phyloP scores from a whole-genome alignment of 2,329 filamentous ascomycete genomes.

The Bipolaris bicolor region DNA sequence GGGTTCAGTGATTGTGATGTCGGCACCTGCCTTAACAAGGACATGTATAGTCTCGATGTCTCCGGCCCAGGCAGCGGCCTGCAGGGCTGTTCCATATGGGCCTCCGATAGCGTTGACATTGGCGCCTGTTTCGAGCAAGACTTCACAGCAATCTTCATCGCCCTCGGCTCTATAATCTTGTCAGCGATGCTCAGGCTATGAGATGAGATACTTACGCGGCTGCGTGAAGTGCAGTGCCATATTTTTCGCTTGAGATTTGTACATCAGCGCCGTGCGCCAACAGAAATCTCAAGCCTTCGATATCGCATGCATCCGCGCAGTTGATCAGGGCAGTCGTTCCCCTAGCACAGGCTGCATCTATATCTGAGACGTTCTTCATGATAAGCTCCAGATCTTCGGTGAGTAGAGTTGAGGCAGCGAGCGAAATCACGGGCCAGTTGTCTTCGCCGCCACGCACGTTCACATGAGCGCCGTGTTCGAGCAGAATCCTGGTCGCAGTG shows the following conservation, averaged over 20 bases:
- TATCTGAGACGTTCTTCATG: constrained; percentile 26
- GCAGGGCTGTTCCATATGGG: constrained; percentile 24
- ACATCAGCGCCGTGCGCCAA: constrained; percentile 25
- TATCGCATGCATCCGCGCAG: constrained; percentile 21
- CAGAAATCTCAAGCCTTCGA: constrained; percentile 24
- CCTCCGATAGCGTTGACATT: constrained; percentile 27
- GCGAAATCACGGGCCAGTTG: constrained; percentile 25
- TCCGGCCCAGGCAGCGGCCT: constrained; percentile 23
- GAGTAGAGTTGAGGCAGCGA: constrained; percentile 21
- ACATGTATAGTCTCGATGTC: constrained; percentile 24
- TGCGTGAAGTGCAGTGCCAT: constrained; percentile 30
- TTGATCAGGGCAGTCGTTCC: constrained; percentile 32
- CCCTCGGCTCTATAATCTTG: constrained; percentile 14
- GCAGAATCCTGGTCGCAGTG: constrained; percentile 17
- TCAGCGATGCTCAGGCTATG: background rate
- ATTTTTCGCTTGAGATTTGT: constrained; percentile 19
- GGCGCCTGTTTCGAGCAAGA: constrained; percentile 27
- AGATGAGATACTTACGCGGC: constrained; percentile 20
- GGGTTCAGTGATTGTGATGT: constrained; percentile 16
- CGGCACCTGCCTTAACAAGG: constrained; percentile 22
- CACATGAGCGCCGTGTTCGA: constrained; percentile 28
- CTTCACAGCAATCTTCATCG: constrained; percentile 21
- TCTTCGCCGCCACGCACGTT: constrained; percentile 30
- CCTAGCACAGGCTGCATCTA: constrained; percentile 26
- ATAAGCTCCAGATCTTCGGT: constrained; percentile 24